Evolutionary conservation across 2,329 filamentous ascomycete genomes (phyloP), one percentile per base, ranked within the genome.

Genomic region (Fusarium vanettenii): DNA sequence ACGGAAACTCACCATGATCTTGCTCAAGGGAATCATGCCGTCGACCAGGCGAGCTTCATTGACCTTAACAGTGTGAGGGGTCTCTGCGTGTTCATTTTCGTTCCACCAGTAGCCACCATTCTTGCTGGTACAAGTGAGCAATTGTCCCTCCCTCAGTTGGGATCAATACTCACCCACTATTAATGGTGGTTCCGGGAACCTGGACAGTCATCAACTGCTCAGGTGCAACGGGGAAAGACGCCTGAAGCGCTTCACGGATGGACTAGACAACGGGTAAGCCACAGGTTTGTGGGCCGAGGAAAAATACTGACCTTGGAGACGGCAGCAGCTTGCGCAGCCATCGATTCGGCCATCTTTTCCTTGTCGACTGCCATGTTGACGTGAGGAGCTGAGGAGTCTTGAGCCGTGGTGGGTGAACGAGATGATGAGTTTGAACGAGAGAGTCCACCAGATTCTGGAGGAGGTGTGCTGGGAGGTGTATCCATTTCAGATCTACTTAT

Each of bases 21-120:
- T 64, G 2, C 29, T 39, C 11, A 64, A 18, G 25, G 62, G 62
- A n/a, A 64, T 45, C 62, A 64, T 64, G 52, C 50, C 50, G 14
- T 64, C 60, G 13, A 63, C 60, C 6, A 63, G 43, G 3, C 60
- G 41, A 5, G 60, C 41, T 22, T 63, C 60, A 18, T 63, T 63
- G 20, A 63, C 60, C 29, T 37, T 31, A 10, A 63, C n/a, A 31
- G 16, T n/a, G 7, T 39, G 22, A 4, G 37, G 57, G 10, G 57
- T 27, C 35, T 60, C 25, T 16, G 39, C 39, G 57, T 41, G 37
- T 25, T 43, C 27, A 14, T 22, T 39, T 1, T 29, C 16, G 6
- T 60, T 60, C 20, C 39, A 60, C 33, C 39, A 60, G 57, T 60
- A 60, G 8, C 39, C 57, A 10, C 57, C 43, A 5, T 27, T 27